Evolutionary conservation across 2,329 filamentous ascomycete species (phyloP).

Genomic region (Fusarium begoniae): DNA sequence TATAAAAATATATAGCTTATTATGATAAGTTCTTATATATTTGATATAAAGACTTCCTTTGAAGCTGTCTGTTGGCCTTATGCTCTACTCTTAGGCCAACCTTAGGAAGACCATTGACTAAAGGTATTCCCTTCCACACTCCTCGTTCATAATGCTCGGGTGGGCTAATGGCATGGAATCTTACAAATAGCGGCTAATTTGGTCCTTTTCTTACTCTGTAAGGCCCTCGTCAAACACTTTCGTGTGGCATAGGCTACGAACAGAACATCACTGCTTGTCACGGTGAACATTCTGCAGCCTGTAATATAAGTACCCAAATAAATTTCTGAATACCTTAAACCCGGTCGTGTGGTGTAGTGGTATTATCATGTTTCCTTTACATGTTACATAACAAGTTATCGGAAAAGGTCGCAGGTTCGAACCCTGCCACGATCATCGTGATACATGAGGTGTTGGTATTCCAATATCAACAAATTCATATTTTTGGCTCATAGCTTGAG

Average conservation of each 20-base stretch:
- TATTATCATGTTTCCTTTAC: not conserved
- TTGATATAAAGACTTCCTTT: no score
- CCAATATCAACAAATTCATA: fast-evolving
- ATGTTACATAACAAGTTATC: not conserved
- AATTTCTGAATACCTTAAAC: fast-evolving
- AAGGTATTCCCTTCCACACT: not conserved
- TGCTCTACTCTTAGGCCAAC: no score
- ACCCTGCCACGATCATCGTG: not conserved
- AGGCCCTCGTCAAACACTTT: not conserved
- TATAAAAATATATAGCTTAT: not conserved
- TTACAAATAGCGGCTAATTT: not conserved
- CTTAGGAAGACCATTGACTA: not conserved
- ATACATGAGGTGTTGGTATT: no score
- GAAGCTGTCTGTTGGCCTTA: no score
- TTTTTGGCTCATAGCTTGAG: not conserved
- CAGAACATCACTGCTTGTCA: not conserved
- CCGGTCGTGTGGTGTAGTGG: not conserved
- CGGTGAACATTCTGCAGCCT: not conserved
- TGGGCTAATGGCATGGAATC: not conserved
- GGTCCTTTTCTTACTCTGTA: not conserved
- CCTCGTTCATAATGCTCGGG: fast-evolving
- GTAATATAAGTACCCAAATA: fast-evolving
- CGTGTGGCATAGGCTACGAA: not conserved
- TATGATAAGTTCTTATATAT: not conserved
- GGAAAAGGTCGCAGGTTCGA: not conserved